phyloP scores from a whole-genome alignment of 2,329 filamentous ascomycete genomes.

The Colletotrichum caudatum region DNA sequence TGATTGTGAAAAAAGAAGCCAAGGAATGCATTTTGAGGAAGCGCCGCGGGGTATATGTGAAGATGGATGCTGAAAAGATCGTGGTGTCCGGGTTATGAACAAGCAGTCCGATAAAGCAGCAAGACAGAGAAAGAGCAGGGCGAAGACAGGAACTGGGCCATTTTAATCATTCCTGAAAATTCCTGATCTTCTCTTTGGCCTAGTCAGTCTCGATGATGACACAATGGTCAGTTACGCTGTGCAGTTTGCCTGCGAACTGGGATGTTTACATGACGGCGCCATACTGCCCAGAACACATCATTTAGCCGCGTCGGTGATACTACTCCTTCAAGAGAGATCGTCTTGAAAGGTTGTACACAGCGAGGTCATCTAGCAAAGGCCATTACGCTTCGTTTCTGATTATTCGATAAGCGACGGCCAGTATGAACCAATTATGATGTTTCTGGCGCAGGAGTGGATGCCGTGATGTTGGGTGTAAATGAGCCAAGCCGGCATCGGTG shows the following conservation, averaged over 20 bases:
- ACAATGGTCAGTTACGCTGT: conserved; percentile 16
- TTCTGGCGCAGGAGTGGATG: conserved; percentile 27
- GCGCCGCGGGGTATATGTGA: conserved; percentile 16
- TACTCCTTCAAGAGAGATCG: conserved; percentile 12
- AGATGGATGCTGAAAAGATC: conserved; percentile 20
- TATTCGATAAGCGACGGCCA: conserved; percentile 5
- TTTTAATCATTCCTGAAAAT: conserved; percentile 10
- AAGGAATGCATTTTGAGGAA: conserved; percentile 32
- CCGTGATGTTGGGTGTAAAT: conserved; percentile 36
- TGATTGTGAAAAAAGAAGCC: conserved; percentile 35
- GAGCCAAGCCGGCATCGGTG: conserved; percentile 26
- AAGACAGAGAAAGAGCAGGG: not conserved
- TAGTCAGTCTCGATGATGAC: not conserved
- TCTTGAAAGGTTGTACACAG: not conserved
- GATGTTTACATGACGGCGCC: conserved; percentile 3
- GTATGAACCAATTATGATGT: conserved; percentile 23
- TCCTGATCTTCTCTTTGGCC: not conserved
- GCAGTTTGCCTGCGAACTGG: conserved; percentile 11
- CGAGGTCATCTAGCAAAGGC: conserved; percentile 1
- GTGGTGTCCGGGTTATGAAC: conserved; percentile 18
- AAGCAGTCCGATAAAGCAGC: conserved; percentile 19
- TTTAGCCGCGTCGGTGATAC: conserved; percentile 15
- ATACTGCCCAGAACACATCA: conserved; percentile 28
- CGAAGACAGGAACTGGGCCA: not conserved
- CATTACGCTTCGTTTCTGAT: not conserved